phyloP scores from a whole-genome alignment of 371 early-diverging fungal species.

The Mortierella sp. region DNA sequence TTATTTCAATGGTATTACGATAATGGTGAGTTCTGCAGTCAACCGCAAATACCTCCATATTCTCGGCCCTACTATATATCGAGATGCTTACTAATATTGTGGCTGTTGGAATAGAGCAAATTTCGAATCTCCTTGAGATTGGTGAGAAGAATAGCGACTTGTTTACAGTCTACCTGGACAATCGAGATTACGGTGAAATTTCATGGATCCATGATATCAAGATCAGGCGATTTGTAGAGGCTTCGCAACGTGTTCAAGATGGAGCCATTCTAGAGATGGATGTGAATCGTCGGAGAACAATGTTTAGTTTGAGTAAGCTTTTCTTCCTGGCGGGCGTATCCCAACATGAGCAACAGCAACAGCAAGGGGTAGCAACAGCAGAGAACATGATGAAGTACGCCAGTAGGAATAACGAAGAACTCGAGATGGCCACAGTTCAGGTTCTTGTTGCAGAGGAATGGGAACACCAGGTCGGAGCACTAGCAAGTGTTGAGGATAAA shows the following conservation, averaged over 20 bases:
- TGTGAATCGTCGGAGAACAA: constrained; percentile 39
- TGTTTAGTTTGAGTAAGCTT: constrained; percentile 46
- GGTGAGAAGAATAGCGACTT: constrained; percentile 44
- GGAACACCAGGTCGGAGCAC: constrained; percentile 15
- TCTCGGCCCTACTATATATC: background rate
- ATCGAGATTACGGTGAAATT: constrained; percentile 26
- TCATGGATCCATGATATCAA: constrained; percentile 55
- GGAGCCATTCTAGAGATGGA: constrained; percentile 29
- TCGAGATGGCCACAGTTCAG: constrained; percentile 45
- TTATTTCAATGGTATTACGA: constrained; percentile 42
- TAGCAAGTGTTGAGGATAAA: constrained; percentile 24
- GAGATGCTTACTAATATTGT: too few relatives aligned
- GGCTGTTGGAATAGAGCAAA: constrained; percentile 13
- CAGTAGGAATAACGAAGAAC: constrained; percentile 30
- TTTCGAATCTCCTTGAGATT: constrained; percentile 25
- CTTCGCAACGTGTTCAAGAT: constrained; percentile 27
- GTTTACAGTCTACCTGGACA: constrained; percentile 36
- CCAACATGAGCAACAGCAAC: constrained; percentile 7
- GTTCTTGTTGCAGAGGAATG: constrained; percentile 28
- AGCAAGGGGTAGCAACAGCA: background rate
- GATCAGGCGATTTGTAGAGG: constrained; percentile 32
- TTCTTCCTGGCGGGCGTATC: constrained; percentile 33
- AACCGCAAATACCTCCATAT: background rate
- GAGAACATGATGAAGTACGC: constrained; percentile 28
- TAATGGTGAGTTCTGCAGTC: constrained; percentile 18